phyloP scores from a whole-genome alignment of 2,329 filamentous ascomycete genomes.

The Colletotrichum scovillei region DNA sequence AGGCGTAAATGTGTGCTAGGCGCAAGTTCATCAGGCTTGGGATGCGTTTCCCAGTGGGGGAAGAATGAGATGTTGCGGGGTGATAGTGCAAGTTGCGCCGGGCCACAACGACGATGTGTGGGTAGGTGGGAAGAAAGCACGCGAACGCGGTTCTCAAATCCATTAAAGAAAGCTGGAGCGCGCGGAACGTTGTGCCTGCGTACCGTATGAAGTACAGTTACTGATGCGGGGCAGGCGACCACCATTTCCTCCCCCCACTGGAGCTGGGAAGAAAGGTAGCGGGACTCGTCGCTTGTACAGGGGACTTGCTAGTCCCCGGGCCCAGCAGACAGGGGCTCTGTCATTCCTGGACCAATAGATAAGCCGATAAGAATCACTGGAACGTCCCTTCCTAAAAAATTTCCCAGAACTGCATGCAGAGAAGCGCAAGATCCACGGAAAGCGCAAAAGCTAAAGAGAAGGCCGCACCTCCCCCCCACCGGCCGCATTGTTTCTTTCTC shows the following conservation, averaged over 20 bases:
- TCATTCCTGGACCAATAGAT: constrained; percentile 25
- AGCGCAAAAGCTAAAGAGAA: constrained; percentile 32
- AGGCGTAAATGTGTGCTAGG: background rate
- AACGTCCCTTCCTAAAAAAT: constrained; percentile 30
- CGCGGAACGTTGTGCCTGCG: background rate
- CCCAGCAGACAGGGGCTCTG: constrained; percentile 13
- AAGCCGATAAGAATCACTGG: constrained; percentile 30
- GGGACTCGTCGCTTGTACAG: constrained; percentile 7
- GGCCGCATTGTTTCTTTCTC: background rate
- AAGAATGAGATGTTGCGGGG: constrained; percentile 10
- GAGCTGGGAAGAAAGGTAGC: constrained; percentile 15
- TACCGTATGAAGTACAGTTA: background rate
- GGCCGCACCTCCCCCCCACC: constrained; percentile 8
- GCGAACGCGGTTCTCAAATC: constrained; percentile 19
- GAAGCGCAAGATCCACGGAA: constrained; percentile 13
- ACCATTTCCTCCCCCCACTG: constrained; percentile 14
- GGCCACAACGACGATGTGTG: constrained; percentile 14
- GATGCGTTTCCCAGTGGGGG: background rate
- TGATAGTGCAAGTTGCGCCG: background rate
- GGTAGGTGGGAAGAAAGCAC: background rate
- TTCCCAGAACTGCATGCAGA: constrained; percentile 32
- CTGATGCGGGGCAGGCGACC: constrained; percentile 24
- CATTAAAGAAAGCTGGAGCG: constrained; percentile 24
- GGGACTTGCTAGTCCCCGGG: constrained; percentile 14
- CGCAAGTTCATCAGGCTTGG: background rate